A percentile compares a stretch with the other conserved stretches of the same genome.
Conservation (phyloP, 306 rosid species). For the Quercus alba region DNA sequence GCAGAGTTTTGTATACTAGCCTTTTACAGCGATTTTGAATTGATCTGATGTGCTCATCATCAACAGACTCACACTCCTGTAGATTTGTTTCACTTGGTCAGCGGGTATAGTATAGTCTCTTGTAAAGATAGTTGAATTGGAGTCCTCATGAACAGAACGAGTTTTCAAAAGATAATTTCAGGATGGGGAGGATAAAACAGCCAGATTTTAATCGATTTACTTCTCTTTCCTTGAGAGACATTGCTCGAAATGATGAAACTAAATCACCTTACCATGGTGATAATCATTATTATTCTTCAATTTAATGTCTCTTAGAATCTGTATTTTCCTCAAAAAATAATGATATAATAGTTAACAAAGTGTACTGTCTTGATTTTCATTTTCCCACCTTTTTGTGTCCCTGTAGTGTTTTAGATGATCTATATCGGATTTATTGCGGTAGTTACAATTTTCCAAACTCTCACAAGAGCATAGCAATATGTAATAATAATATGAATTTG, state of each 20-base stretch:
- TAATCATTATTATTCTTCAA: neutral
- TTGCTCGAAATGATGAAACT: neutral
- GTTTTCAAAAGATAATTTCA: slow-evolving; percentile 17
- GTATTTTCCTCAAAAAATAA: neutral
- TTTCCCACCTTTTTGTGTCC: neutral
- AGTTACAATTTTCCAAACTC: neutral
- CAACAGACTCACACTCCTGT: slow-evolving; percentile 22
- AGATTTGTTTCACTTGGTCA: slow-evolving; percentile 32
- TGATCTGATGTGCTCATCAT: slow-evolving; percentile 11
- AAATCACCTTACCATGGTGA: neutral
- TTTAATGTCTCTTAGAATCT: neutral
- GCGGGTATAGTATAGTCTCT: slow-evolving; percentile 23
- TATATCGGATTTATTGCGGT: neutral
- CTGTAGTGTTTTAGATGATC: neutral
- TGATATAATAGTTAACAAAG: neutral
- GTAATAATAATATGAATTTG: neutral
- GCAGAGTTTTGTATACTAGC: slow-evolving; percentile 8
- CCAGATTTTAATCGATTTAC: neutral
- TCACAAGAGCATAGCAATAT: neutral
- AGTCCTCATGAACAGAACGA: slow-evolving; percentile 20
- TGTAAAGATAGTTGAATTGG: slow-evolving; percentile 40
- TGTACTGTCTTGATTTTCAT: neutral
- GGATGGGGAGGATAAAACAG: slow-evolving; percentile 2
- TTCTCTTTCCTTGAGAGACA: neutral
- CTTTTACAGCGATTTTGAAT: neutral